These are phyloP conservation scores for Botrytis porri DNA, from an alignment of 2,329 filamentous ascomycete species.

Conservation along the genomic window DNA sequence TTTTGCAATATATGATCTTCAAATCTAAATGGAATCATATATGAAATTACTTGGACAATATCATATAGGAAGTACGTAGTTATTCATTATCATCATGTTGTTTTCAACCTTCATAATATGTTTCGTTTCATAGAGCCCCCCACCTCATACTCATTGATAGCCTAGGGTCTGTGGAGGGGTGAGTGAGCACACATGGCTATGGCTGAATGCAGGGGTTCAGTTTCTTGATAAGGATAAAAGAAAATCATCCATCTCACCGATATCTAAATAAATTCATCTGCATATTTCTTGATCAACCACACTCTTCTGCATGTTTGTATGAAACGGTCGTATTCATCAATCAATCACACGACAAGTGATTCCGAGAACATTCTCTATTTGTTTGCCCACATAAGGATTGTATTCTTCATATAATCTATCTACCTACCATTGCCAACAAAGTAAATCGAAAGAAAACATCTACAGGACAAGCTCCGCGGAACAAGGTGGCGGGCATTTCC, in stretches of 20 bases:
- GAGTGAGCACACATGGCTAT: background rate
- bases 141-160: background rate
- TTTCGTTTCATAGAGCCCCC: background rate
- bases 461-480: background rate
- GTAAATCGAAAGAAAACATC: background rate
- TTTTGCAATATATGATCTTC: background rate
- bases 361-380: background rate
- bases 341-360: background rate
- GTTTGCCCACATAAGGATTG: background rate
- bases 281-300: constrained; percentile 6
- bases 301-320: background rate
- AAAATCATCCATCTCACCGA: background rate
- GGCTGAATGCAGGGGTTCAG: background rate
- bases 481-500: constrained; percentile 9
- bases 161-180: background rate
- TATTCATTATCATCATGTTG: background rate
- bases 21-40: background rate
- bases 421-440: background rate
- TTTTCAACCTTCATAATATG: background rate
- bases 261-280: background rate
- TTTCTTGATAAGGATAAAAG: background rate
- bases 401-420: background rate
- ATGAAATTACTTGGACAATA: background rate
- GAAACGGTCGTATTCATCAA: background rate
- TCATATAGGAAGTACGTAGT: background rate